Base-by-base conservation (phyloP, 148 eudicot species). In the Nepenthes gracilis region DNA sequence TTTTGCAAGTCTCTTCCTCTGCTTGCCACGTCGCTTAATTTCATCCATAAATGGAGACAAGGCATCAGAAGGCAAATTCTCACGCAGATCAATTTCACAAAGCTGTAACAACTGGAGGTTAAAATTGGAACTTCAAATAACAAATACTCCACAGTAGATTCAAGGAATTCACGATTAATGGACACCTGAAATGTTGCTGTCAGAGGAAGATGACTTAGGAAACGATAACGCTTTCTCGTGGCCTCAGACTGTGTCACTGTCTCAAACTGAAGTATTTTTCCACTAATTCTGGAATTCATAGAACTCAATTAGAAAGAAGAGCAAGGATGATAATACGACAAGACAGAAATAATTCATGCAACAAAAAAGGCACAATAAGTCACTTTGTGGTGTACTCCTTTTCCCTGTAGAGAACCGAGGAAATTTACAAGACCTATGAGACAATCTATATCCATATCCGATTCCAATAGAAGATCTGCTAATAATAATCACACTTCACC, bases 211-310 rank as follows among this genome's bases (percentile, higher is more conserved):
- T 93, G 99, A 71, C 95, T 93, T 68, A 93, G 54, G 71, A 62
- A 83, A 65, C 99, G 99, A 48, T 82, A 93, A 34, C 99, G 95
- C 80, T 83, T 80, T 76, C 99, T 81, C 63, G 78, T 85, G 67
- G 92, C 85, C 73, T 89, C 99, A 68, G 97, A 82, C 69, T 94
- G 97, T 60, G 99, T 86, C 48, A 89, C 83, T 33, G 90, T 69
- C 78, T 94, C 99, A 64, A 94, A 54, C 64, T 94, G 92, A 63
- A 89, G 73, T 62, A 89, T 78, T 79, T 77, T 89, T 67, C 99
- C 99, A 61, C 74, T 71, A 63, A 94, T 71, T 72, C 97, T 89
- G 87, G 34, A 76, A 66, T 68, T 55, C 33, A 72, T 47, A 43
- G 40, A 69, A 15, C 60, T 48, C 54, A 66, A 61, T 77, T 59